Percentiles rank a stretch among this genome's conserved stretches.
Evolutionary conservation across 306 rosid genomes (phyloP).

Genomic region (Calophaca sinica): DNA sequence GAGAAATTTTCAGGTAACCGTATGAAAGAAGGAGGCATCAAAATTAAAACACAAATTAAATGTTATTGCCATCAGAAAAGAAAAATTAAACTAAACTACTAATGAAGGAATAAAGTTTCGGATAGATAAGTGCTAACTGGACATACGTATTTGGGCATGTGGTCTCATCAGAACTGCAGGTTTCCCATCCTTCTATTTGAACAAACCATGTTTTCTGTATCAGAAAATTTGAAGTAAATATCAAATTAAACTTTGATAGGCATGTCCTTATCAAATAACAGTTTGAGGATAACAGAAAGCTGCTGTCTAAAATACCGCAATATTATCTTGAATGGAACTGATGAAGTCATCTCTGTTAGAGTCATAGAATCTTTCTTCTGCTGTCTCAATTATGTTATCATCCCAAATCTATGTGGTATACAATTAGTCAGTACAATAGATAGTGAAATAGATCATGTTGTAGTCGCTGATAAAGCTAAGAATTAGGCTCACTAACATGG

Average conservation of each 20-base stretch:
- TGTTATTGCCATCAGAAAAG: no score
- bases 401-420: conserved; percentile 71
- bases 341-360: conserved; percentile 50
- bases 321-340: conserved; percentile 68
- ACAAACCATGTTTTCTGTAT: conserved; percentile 70
- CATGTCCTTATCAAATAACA: background rate
- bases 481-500: conserved; percentile 69
- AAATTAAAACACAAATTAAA: no score
- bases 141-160: conserved; percentile 74
- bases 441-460: background rate
- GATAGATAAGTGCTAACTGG: conserved; percentile 2
- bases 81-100: background rate
- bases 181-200: conserved; percentile 71
- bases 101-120: background rate
- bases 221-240: conserved; percentile 14
- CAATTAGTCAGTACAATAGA: background rate
- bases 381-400: conserved; percentile 74
- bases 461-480: conserved; percentile 27
- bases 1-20: no score
- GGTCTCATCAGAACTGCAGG: conserved; percentile 57
- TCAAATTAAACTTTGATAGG: background rate
- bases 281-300: background rate
- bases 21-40: no score
- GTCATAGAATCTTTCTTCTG: conserved; percentile 64
- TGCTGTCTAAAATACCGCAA: conserved; percentile 57